phyloP scores from a whole-genome alignment of 1,284 basidiomycete genomes.

The Ustanciosporium gigantosporum region DNA sequence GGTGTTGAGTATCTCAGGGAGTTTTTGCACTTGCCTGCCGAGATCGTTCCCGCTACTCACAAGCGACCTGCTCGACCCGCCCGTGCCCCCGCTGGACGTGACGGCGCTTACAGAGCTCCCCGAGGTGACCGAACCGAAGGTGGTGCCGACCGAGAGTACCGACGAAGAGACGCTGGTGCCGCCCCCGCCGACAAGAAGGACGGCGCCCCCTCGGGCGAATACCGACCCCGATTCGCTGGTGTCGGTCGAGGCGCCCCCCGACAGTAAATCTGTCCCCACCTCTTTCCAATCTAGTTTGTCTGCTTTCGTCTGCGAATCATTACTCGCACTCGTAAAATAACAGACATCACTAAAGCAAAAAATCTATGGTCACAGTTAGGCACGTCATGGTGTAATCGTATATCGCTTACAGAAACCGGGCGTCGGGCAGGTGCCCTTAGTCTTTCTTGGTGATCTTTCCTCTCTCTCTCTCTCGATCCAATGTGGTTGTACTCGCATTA shows the following conservation, averaged over 20 bases:
- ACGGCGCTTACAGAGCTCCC: slow-evolving; percentile 53
- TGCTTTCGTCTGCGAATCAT: background rate
- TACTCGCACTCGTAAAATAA: background rate
- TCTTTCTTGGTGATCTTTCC: slow-evolving; percentile 20
- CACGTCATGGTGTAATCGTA: too few species aligned
- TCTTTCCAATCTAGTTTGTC: too few species aligned
- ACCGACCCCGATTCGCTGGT: slow-evolving; percentile 59
- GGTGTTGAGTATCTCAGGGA: slow-evolving; percentile 61
- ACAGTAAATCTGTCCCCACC: slow-evolving; percentile 45
- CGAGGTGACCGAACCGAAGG: slow-evolving; percentile 57
- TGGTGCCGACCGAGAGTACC: slow-evolving; percentile 60
- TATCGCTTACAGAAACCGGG: slow-evolving; percentile 25
- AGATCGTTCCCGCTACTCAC: slow-evolving; percentile 61
- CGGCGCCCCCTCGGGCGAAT: slow-evolving; percentile 55
- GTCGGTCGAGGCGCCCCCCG: slow-evolving; percentile 56
- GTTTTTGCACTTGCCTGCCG: slow-evolving; percentile 60
- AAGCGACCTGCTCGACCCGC: slow-evolving; percentile 59
- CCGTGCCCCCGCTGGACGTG: slow-evolving; percentile 51
- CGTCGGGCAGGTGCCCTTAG: slow-evolving; percentile 48
- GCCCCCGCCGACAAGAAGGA: slow-evolving; percentile 58
- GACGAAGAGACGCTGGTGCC: slow-evolving; percentile 45
- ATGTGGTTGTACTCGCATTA: slow-evolving; percentile 38
- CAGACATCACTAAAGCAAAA: too few species aligned
- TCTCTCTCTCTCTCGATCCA: slow-evolving; percentile 1
- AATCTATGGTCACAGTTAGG: too few species aligned